Evolutionary conservation across 2,329 filamentous ascomycete genomes (phyloP).

Genomic region (Exophiala bonariae): DNA sequence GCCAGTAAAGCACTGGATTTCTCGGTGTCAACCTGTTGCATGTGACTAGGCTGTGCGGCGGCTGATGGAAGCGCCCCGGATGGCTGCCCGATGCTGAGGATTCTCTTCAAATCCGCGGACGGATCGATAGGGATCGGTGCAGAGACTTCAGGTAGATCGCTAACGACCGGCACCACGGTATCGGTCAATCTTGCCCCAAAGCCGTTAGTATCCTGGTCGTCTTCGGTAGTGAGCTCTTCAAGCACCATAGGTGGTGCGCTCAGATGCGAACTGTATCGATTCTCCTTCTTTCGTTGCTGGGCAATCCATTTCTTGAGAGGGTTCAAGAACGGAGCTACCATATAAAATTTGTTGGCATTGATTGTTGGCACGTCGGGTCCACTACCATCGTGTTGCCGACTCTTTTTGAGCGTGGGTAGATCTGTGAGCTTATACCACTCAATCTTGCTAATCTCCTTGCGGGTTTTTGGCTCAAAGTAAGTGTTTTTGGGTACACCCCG

Average conservation of each 20-base stretch:
- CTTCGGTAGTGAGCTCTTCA: slow-evolving; percentile 24
- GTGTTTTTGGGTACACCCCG: slow-evolving; percentile 84
- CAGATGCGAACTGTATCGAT: slow-evolving; percentile 58
- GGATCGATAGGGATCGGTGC: slow-evolving; percentile 39
- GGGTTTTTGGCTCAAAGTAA: slow-evolving; percentile 81
- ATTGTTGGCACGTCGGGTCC: slow-evolving; percentile 52
- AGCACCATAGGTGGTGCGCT: slow-evolving; percentile 23
- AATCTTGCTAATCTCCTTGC: slow-evolving; percentile 97
- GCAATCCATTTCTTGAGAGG: slow-evolving; percentile 87
- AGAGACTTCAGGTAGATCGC: slow-evolving; percentile 43
- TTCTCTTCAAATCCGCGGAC: slow-evolving; percentile 53
- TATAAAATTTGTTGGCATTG: slow-evolving; percentile 89
- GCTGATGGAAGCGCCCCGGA: slow-evolving; percentile 16
- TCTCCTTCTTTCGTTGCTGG: slow-evolving; percentile 71
- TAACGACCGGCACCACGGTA: slow-evolving; percentile 28
- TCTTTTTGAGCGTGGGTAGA: slow-evolving; percentile 76
- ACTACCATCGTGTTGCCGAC: slow-evolving; percentile 62
- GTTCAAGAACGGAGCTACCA: slow-evolving; percentile 90
- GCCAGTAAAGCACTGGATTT: slow-evolving; percentile 57
- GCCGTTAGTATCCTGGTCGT: slow-evolving; percentile 22
- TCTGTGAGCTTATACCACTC: slow-evolving; percentile 91
- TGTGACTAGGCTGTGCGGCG: slow-evolving; percentile 20
- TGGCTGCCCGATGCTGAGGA: slow-evolving; percentile 39
- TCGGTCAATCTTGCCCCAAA: slow-evolving; percentile 24
- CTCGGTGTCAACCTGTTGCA: slow-evolving; percentile 34